phyloP scores from a whole-genome alignment of 2,329 filamentous ascomycete species.

The Diaporthe ampelina region DNA sequence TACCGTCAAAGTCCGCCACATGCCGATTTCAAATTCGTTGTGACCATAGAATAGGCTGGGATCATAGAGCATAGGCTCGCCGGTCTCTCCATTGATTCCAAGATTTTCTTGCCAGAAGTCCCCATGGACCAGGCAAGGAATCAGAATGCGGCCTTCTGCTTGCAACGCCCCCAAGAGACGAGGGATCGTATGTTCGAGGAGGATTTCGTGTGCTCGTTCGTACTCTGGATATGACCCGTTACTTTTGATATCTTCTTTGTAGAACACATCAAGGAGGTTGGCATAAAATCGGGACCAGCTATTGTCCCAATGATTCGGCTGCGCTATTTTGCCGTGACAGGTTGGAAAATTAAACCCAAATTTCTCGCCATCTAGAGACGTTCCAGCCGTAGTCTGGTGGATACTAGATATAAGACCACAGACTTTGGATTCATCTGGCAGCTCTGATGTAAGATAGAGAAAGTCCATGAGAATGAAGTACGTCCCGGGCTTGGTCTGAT shows the following conservation, averaged over 20 bases:
- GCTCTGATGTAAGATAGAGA: not conserved
- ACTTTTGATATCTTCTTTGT: conserved; percentile 17
- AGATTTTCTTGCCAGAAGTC: conserved; percentile 33
- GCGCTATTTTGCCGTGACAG: conserved; percentile 31
- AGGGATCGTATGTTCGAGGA: conserved; percentile 23
- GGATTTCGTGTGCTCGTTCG: not conserved
- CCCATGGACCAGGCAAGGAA: conserved; percentile 27
- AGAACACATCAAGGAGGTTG: not conserved
- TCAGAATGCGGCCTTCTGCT: conserved; percentile 2
- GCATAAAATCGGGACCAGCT: conserved; percentile 23
- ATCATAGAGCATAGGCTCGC: conserved; percentile 30
- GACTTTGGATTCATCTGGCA: not conserved
- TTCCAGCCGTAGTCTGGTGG: conserved; percentile 15
- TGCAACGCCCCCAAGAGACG: conserved; percentile 16
- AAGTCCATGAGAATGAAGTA: conserved; percentile 34
- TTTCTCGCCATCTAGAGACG: not conserved
- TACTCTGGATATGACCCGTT: conserved; percentile 1
- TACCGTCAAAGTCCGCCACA: conserved; percentile 16
- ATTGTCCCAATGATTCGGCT: conserved; percentile 27
- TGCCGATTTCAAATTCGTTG: conserved; percentile 32
- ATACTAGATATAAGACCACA: not conserved
- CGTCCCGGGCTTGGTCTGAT: not conserved
- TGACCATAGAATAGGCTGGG: conserved; percentile 14
- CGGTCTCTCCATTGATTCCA: conserved; percentile 14
- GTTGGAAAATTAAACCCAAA: conserved; percentile 24